Conservation (phyloP, 768 basidiomycete species). For the Krasilnikovozyma curviuscula region DNA sequence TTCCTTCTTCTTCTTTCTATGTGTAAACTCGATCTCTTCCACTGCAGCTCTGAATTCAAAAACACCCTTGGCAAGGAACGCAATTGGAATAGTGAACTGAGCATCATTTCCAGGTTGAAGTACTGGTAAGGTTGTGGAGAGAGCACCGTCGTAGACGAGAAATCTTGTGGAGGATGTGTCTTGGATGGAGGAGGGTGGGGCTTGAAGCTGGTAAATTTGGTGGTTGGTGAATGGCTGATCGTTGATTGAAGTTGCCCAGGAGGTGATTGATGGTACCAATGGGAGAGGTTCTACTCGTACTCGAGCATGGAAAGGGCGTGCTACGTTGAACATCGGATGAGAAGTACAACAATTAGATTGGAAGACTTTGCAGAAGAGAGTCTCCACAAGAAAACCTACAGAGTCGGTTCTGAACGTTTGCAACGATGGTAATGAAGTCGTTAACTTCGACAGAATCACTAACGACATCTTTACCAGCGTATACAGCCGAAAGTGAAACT, state of each 20-base stretch:
- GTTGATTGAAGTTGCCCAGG: conserved; percentile 8
- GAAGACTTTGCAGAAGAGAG: background rate
- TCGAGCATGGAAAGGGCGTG: conserved; percentile 12
- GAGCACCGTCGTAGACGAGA: conserved; percentile 13
- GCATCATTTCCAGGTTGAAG: conserved; percentile 9
- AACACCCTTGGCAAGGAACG: conserved; percentile 16
- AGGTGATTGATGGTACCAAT: conserved; percentile 5
- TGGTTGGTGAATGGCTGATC: background rate
- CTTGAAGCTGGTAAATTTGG: background rate
- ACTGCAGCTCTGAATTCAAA: conserved; percentile 19
- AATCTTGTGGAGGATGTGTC: background rate
- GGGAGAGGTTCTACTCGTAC: conserved; percentile 15
- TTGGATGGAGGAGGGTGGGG: background rate
- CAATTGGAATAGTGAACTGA: conserved; percentile 3
- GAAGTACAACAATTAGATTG: background rate
- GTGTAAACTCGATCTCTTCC: conserved; percentile 11
- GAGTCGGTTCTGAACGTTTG: conserved; percentile 16
- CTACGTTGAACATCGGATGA: conserved; percentile 1
- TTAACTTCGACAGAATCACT: conserved; percentile 2
- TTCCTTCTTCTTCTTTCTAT: no score
- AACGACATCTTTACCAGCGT: background rate
- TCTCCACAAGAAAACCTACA: conserved; percentile 12
- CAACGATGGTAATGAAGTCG: conserved; percentile 18
- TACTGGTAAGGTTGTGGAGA: conserved; percentile 5
- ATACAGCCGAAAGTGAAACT: conserved; percentile 31